Conservation (phyloP, 352 stramenopile species). For the Phytophthora tubulina region DNA sequence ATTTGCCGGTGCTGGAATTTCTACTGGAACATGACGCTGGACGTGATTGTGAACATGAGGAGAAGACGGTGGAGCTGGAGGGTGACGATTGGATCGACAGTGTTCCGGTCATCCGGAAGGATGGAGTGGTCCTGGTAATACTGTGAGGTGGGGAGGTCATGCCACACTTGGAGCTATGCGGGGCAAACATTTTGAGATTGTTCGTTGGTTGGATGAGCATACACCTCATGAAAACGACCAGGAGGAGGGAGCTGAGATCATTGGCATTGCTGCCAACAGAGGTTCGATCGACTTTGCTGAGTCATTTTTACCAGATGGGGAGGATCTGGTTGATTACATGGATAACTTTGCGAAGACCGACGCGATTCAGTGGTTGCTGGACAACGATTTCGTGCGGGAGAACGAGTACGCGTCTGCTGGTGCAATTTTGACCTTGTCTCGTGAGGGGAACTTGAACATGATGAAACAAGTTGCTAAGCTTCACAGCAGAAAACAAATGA, state of each 20-base stretch:
- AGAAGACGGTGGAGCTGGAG: conserved; percentile 3
- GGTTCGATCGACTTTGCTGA: conserved; percentile 8
- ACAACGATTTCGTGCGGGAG: conserved; percentile 1
- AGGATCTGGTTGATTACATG: background rate
- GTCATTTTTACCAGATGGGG: background rate
- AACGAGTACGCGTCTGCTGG: conserved; percentile 7
- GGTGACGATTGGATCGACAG: conserved; percentile 12
- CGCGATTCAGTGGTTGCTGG: conserved; percentile 4
- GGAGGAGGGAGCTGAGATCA: conserved; percentile 10
- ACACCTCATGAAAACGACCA: conserved; percentile 13
- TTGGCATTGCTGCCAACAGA: conserved; percentile 6
- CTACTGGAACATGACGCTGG: conserved; percentile 8
- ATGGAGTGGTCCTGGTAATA: conserved; percentile 10
- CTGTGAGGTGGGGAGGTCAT: conserved; percentile 14
- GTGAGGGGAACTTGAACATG: conserved; percentile 8
- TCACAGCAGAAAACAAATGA: conserved; percentile 10
- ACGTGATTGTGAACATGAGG: conserved; percentile 5
- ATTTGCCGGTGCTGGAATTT: conserved; percentile 9
- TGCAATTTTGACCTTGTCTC: conserved; percentile 18
- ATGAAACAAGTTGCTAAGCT: conserved; percentile 8
- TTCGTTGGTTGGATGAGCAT: conserved; percentile 10
- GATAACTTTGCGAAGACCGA: background rate
- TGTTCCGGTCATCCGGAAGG: conserved; percentile 5
- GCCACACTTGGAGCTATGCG: conserved; percentile 8
- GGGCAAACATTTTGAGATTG: conserved; percentile 12